Evolutionary conservation across 1,284 basidiomycete species (phyloP), one percentile per base, ranked within the genome.

Genomic region (Sanghuangporus sanghuang): DNA sequence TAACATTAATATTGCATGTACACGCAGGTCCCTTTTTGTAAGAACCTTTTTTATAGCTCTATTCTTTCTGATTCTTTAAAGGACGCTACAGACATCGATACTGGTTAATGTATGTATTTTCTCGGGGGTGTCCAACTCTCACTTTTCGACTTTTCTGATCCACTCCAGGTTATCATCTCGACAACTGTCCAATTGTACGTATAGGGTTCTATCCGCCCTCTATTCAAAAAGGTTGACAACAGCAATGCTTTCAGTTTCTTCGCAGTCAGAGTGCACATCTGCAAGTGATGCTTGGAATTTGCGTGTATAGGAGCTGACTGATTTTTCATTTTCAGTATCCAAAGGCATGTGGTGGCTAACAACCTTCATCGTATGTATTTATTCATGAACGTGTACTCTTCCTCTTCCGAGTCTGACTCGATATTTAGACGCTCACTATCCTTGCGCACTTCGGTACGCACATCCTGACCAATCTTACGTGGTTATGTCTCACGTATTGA

Each of bases 171-270:
- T 32, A 12, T 65, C 18, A 52, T 65, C 9, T 40, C 54, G 18
- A 58, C 60, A 7, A 23, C 62, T 35, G 64, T 65, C 12, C 64
- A 65, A 65, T 18, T 62, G 64, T 65, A 39, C 11, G 54, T 53
- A 9, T 23, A 5, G 18, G 2, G 27, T 16, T 50, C 18, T 9
- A 18, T 42, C 46, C 14, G 3, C 21, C 21, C 7, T 18, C 40
- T 23, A 4, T 21, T 6, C 50, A 44, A 40, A 38, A 1, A 18
- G 38, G 23, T 18, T 44, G 44, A 39, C 16, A 38, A 6, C 32
- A 7, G 18, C 50, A 36, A 21, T 8, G 16, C 23, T 44, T 23
- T 16, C 40, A 64, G 63, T 49, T 64, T 64, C 32, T 63, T 63
- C 27, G 40, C 49, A 12, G 39, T 54, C 23, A 58, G 62, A 44